Conservation (phyloP, 345 rosid species). For the Abelmoschus esculentus region DNA sequence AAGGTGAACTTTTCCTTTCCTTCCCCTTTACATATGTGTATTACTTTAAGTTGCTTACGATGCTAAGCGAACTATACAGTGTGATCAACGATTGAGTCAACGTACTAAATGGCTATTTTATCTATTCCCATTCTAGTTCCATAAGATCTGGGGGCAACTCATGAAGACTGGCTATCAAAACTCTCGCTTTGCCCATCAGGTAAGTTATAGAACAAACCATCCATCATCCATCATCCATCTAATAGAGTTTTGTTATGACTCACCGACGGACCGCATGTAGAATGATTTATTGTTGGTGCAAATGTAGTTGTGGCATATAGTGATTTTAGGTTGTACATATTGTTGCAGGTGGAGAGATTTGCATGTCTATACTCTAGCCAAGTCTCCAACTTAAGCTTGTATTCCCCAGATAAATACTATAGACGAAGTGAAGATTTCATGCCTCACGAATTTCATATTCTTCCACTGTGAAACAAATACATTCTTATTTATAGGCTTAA, state of each 20-base stretch:
- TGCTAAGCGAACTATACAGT: no score
- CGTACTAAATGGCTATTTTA: neutral
- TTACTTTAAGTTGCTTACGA: neutral
- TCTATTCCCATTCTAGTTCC: slow-evolving; percentile 47
- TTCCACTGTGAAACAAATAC: slow-evolving; percentile 34
- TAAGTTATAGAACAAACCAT: slow-evolving; percentile 7
- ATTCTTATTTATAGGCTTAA: neutral
- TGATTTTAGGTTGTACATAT: neutral
- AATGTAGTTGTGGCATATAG: neutral
- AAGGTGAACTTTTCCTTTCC: slow-evolving; percentile 31
- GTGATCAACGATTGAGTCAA: no score
- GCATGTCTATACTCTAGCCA: slow-evolving; percentile 95
- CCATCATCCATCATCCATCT: neutral
- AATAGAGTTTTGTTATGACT: no score
- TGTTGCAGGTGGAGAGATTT: slow-evolving; percentile 90
- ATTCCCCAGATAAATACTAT: slow-evolving; percentile 90
- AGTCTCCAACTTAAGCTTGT: slow-evolving; percentile 79
- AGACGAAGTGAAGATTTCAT: slow-evolving; percentile 88
- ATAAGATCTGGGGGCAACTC: slow-evolving; percentile 92
- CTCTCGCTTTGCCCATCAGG: slow-evolving; percentile 99
- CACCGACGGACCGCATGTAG: neutral
- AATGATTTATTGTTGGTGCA: neutral
- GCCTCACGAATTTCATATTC: slow-evolving; percentile 86
- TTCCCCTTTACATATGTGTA: neutral
- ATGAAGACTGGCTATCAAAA: slow-evolving; percentile 98